Base-by-base conservation (phyloP, 352 stramenopile genomes). In the Pythium coloratum region DNA sequence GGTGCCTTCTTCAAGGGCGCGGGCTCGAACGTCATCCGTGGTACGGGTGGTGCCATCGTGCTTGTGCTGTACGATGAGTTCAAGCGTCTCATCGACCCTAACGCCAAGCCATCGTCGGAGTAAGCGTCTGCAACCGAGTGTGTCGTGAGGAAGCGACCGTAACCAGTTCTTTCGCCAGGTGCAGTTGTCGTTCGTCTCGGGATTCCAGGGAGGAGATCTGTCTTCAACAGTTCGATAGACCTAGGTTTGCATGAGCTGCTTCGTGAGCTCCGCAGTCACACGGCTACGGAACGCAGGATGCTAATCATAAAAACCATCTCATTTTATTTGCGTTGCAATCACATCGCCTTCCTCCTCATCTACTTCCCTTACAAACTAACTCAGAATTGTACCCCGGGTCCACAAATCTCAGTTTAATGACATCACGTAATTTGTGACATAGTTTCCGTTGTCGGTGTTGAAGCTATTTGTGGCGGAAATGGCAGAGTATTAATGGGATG, bases 41-140 rank as follows among this genome's bases (percentile, higher is more conserved):
- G 96, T 70, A 98, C 98, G 73, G 97, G 97, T 75, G 96, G 96
- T 82, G 97, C 98, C 60, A 88, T 99, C 62, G 96, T 99, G 65
- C 92, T 99, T 83, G 97, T 99, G 51, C 80, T 99, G 70, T 99
- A 99, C 90, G 98, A 98, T 70, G 97, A 99, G 85, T 98, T 99
- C 87, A 99, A 99, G 90, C 87, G 88, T 69, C 42, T 93, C 44
- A 84, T 93, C 62, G 70, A 78, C 67, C 76, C 76, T 42, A 78
- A 78, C 70, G 76, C 76, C 76, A 83, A 84, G 76, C 76, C 76
- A 67, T 81, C 76, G 66, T 81, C 76, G 71, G 76, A 80, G 62
- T 82, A 82, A 82, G 66, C 62, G 64, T 62, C 24, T 71, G 38
- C 44, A 60, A 55, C 53, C 55, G 42, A 64, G 56, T 61, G 55